Percentiles rank a stretch among this genome's conserved stretches.
Conservation (phyloP, 192 early-diverging fungal species). For the Allomyces macrogynus region DNA sequence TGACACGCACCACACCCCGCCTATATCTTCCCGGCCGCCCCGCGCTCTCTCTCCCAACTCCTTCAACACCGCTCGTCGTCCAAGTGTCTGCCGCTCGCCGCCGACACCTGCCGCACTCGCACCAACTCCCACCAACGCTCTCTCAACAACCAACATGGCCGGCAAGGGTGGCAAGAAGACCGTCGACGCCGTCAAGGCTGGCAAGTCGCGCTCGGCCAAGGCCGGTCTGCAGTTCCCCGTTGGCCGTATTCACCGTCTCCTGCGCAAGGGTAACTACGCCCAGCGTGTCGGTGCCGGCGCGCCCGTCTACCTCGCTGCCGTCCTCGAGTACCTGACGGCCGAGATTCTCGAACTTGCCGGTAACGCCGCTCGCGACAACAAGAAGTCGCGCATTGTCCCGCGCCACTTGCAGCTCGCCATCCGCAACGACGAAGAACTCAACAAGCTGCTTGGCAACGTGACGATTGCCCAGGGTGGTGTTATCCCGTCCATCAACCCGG, state of each 20-base stretch:
- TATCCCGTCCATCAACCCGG: conserved; percentile 74
- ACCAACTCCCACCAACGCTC: neutral
- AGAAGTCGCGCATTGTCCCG: conserved; percentile 89
- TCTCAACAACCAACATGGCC: neutral
- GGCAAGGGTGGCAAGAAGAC: conserved; percentile 10
- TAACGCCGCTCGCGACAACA: conserved; percentile 86
- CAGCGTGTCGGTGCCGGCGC: conserved; percentile 79
- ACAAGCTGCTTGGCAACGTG: conserved; percentile 72
- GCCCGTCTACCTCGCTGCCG: conserved; percentile 86
- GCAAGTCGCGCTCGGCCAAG: conserved; percentile 62
- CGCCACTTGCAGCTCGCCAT: conserved; percentile 87
- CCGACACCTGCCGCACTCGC: neutral
- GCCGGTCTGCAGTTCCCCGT: conserved; percentile 94
- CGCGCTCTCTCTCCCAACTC: too few species aligned
- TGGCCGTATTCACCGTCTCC: conserved; percentile 87
- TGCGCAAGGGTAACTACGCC: conserved; percentile 87
- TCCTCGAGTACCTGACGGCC: conserved; percentile 86
- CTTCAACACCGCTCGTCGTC: too few species aligned
- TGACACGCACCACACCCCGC: too few species aligned
- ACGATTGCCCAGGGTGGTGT: conserved; percentile 91
- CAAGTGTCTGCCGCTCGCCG: too few species aligned
- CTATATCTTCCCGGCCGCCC: too few species aligned
- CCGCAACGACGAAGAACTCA: conserved; percentile 87
- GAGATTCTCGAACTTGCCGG: conserved; percentile 93
- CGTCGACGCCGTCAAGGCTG: conserved; percentile 3